Evolutionary conservation across 192 early-diverging fungal species (phyloP), one percentile per base, ranked within the genome.

Genomic region (Radiomyces spectabilis): DNA sequence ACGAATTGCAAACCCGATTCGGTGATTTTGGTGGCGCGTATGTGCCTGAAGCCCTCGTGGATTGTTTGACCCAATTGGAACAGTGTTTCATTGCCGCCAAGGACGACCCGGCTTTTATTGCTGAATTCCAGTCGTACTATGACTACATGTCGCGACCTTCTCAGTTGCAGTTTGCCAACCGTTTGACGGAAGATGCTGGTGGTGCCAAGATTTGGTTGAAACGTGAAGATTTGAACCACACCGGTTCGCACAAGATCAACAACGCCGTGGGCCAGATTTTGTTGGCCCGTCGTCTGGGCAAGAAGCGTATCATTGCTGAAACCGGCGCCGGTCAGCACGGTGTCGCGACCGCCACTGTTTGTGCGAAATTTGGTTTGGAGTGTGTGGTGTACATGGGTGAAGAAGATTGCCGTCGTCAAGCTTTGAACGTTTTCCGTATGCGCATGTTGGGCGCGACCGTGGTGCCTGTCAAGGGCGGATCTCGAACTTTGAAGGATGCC

Each of bases 181-280:
- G 91, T 12, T 69, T 99, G 67, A 93, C 94, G 5, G 81, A 71
- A 37, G 62, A 78, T 42, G 68, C 65, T 52, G 74, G 77, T 51
- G 96, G 96, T 46, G 94, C 96, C 16, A 75, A 74, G 27, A 95
- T 99, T 72, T 99, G 89, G 90, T 78, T 99, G 65, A 99, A 99
- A 78, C 85, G 96, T 59, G 96, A 99, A 68, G 96, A 99, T 61
- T 76, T 96, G 61, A 97, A 97, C 75, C 94, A 99, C 71, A 99
- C 96, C 32, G 96, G 96, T 41, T 93, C 93, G 34, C 96, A 99
- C 77, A 99, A 97, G 73, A 92, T 99, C 77, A 99, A 99, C 76
- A 99, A 99, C 50, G 94, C 93, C 10, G 69, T 99, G 32, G 96
- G 94, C 29, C 96, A 99, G 70, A 77, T 90, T 22, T 77, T 98